Evolutionary conservation across 768 basidiomycete species (phyloP), one percentile per base, ranked within the genome.

Genomic region (Rhizopogon roseolus): DNA sequence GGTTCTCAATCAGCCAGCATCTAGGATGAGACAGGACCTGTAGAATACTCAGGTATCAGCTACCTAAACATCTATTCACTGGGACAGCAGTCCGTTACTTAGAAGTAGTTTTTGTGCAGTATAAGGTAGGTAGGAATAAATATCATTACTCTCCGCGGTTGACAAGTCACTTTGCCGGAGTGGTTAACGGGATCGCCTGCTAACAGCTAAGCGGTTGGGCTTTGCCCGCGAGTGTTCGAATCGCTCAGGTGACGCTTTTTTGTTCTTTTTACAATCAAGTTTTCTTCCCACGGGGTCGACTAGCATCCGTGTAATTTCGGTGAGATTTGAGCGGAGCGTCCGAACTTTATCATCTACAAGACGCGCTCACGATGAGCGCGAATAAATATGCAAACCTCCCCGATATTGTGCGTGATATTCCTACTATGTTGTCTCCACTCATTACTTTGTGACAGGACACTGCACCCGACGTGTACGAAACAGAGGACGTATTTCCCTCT

Each of bases 381-480:
- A 83, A 81, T 71, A 96, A 96, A 66, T 96, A 94, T 65, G 86
- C 91, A 10, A 83, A 86, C 64, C 74, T 96, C 3, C 93, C 93
- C n/a, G 93, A 96, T 66, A 95, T 96, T 53, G 93, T 94, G 61
- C 53, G 88, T 77, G 29, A 22, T 41, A 42, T 49, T 32, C 19
- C 27, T 16, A 19, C 34, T 27, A 3, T 32, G 6, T 6, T 22
- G 13, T 19, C 17, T 52, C 32, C 10, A 37, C 52, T 54, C 54
- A 62, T 51, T 36, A 41, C 8, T 42, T 42, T 53, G 9, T 51
- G 32, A 41, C 62, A 96, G 93, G 93, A 94, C 71, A 90, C 89
- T 11, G 92, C 90, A 1, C 92, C 82, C 39, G 93, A 96, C 67
- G 82, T 96, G 41, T 96, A 96, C 64, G 93, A 96, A 66, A 96